Evolutionary conservation across 768 basidiomycete species (phyloP), one percentile per base, ranked within the genome.

Genomic region (Boletus rubropictus): DNA sequence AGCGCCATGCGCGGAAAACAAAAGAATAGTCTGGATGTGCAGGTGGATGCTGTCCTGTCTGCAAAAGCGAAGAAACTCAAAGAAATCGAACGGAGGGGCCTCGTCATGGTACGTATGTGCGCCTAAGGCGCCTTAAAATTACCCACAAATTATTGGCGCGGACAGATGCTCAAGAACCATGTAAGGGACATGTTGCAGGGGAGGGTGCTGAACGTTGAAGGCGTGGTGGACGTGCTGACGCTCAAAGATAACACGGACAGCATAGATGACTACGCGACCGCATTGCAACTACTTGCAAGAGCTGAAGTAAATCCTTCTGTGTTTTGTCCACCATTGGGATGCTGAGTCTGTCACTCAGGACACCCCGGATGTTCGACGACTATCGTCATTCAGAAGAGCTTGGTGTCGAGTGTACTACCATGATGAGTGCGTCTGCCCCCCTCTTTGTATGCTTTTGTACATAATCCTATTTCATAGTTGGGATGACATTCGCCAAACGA

Each of bases 341-440:
- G 20, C 38, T 62, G 32, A 64, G 37, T 21, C 18, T 14, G 4
- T 31, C 22, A 11, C 39, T 28, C n/a, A 90, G 85, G 75, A 77
- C 43, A 59, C 89, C 3, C 91, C 92, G 0, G 80, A 82, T 48
- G 78, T 78, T 27, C 75, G 93, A 39, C 77, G 76, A 61, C 59
- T 76, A 34, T 80, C 86, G 21, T 83, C 89, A 4, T 78, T 88
- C 58, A 74, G 82, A 38, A 81, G 80, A 27, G 75, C 89, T 14
- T 97, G 94, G 94, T 78, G 94, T 29, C 75, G 94, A 25, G 78
- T 95, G 38, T 95, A 88, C 61, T 75, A 86, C 42, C 84, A 89
- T 42, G 92, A 97, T 62, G 80, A 96, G 93, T 95, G 65, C 50
- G 84, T 73, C 40, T 50, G 43, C 38, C 25, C 12, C 20, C 36